phyloP scores from a whole-genome alignment of 495 filamentous ascomycete genomes.

The Thozetella sp. region DNA sequence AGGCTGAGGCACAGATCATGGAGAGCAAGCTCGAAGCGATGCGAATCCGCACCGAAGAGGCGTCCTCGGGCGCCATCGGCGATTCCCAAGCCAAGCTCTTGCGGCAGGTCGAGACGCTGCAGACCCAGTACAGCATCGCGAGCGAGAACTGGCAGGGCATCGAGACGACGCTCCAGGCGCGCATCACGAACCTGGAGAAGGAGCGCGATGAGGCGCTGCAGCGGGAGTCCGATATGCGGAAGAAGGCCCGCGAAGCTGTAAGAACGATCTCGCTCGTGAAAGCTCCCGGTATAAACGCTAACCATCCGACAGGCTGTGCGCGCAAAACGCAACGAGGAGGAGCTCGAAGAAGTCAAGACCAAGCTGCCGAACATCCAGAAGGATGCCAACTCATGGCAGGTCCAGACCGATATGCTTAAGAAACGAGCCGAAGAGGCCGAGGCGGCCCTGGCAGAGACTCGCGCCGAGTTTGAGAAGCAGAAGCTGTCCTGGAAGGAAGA shows the following conservation, averaged over 20 bases:
- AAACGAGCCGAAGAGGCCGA: slow-evolving; percentile 67
- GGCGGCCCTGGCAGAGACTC: slow-evolving; percentile 57
- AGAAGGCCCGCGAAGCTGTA: slow-evolving; percentile 85
- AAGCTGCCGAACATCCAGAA: slow-evolving; percentile 62
- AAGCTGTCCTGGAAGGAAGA: slow-evolving; percentile 70
- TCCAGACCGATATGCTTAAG: slow-evolving; percentile 65
- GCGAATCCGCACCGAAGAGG: slow-evolving; percentile 85
- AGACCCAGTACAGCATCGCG: slow-evolving; percentile 92
- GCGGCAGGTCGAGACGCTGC: slow-evolving; percentile 92
- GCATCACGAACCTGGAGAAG: slow-evolving; percentile 77
- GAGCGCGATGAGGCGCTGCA: slow-evolving; percentile 86
- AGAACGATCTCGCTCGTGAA: slow-evolving; percentile 20
- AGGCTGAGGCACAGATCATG: slow-evolving; percentile 77
- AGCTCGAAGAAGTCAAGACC: slow-evolving; percentile 72
- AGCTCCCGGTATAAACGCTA: slow-evolving; percentile 17
- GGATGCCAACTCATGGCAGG: slow-evolving; percentile 55
- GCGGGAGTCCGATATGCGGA: slow-evolving; percentile 81
- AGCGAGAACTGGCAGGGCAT: slow-evolving; percentile 98
- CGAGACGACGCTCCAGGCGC: slow-evolving; percentile 76
- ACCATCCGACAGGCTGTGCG: slow-evolving; percentile 62
- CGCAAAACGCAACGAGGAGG: slow-evolving; percentile 77
- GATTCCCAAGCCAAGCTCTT: slow-evolving; percentile 90
- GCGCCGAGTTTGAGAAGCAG: slow-evolving; percentile 41
- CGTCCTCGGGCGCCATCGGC: slow-evolving; percentile 75
- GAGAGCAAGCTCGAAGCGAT: slow-evolving; percentile 92